Conservation (phyloP, 148 eudicot species). For the Hydrangea macrophylla region DNA sequence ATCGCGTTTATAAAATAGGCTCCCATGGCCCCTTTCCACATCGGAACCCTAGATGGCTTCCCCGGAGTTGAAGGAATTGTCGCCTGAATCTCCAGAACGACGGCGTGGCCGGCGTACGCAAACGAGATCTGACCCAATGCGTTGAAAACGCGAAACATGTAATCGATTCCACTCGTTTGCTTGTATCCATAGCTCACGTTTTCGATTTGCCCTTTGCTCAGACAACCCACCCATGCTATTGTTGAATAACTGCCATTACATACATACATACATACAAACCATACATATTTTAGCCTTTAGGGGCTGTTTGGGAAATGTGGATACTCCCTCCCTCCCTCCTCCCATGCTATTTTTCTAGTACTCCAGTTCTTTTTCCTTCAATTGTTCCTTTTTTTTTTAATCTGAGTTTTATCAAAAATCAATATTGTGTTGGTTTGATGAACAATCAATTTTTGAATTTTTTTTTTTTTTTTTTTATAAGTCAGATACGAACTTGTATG, state of each 20-base stretch:
- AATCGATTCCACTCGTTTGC: conserved; percentile 52
- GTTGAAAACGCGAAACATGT: conserved; percentile 70
- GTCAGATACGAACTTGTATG: no score
- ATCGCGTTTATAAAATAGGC: conserved; percentile 76
- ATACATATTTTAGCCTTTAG: no score
- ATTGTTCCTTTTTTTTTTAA: no score
- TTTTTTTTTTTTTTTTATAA: no score
- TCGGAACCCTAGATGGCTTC: conserved; percentile 61
- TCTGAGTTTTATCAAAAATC: no score
- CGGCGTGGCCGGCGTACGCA: conserved; percentile 85
- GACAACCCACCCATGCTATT: conserved; percentile 87
- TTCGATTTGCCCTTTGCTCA: conserved; percentile 51
- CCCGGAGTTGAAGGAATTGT: conserved; percentile 87
- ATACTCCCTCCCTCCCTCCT: no score
- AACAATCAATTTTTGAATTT: no score
- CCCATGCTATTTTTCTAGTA: no score
- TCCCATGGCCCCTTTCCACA: conserved; percentile 87
- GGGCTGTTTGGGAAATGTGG: no score
- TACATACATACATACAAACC: no score
- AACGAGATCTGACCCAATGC: conserved; percentile 80
- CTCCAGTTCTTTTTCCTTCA: no score
- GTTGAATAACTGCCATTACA: conserved; percentile 73
- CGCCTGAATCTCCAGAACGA: conserved; percentile 85
- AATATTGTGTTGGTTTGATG: no score
- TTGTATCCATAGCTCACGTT: conserved; percentile 76